Conservation (phyloP, 257 asterid species). For the Voacanga thouarsii region DNA sequence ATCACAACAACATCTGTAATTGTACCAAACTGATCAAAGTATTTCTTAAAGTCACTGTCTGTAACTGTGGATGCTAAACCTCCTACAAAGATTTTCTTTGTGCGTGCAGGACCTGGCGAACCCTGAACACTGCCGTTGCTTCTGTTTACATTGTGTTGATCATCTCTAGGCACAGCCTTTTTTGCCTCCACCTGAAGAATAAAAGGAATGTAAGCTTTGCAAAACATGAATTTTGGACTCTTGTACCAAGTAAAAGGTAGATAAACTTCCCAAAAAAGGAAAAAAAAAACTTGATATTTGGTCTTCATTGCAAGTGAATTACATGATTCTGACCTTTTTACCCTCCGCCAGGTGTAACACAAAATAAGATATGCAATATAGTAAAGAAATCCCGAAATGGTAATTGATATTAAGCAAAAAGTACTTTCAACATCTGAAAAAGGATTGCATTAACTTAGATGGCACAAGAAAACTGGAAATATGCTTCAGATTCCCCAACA, state of each 20-base stretch:
- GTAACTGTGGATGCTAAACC: conserved; percentile 83
- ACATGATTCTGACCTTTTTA: neutral
- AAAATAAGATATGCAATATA: neutral
- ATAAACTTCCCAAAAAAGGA: neutral
- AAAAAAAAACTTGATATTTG: neutral
- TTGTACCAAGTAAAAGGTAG: neutral
- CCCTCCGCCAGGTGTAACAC: neutral
- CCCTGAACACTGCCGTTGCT: conserved; percentile 52
- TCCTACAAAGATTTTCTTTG: conserved; percentile 85
- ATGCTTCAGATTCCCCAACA: neutral
- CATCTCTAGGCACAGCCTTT: conserved; percentile 92
- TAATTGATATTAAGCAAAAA: neutral
- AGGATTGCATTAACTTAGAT: neutral
- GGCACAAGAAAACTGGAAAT: neutral
- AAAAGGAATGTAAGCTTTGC: conserved; percentile 10
- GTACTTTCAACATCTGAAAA: neutral
- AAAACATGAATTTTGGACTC: neutral
- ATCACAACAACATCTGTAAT: conserved; percentile 83
- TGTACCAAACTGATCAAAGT: conserved; percentile 80
- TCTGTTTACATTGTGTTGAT: conserved; percentile 38
- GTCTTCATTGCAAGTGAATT: neutral
- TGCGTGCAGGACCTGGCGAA: conserved; percentile 69
- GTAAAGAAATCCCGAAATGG: neutral
- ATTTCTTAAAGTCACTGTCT: conserved; percentile 74
- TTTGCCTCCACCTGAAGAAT: conserved; percentile 81